Percentiles rank a stretch among this genome's conserved stretches.
Evolutionary conservation across 768 basidiomycete genomes (phyloP).

Genomic region (Lentinus brumalis): DNA sequence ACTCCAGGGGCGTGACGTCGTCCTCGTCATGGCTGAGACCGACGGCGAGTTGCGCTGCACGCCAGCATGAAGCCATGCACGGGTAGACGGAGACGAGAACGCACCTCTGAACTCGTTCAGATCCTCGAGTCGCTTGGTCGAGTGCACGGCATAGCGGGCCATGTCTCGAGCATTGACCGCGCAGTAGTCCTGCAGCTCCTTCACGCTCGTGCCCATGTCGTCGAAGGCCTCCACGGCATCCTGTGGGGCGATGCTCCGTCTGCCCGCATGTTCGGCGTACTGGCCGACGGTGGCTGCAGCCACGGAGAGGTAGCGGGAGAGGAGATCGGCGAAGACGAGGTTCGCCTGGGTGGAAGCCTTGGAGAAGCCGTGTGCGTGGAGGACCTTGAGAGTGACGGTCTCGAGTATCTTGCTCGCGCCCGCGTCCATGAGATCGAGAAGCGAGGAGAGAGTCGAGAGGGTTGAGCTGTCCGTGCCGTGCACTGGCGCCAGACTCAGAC

Average conservation of each 20-base stretch:
- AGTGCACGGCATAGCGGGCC: slow-evolving; percentile 65
- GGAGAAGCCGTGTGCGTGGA: slow-evolving; percentile 79
- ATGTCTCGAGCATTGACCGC: slow-evolving; percentile 69
- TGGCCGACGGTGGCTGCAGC: slow-evolving; percentile 67
- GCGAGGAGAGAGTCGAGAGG: not conserved
- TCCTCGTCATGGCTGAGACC: slow-evolving; percentile 58
- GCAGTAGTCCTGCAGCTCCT: slow-evolving; percentile 71
- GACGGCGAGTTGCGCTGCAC: slow-evolving; percentile 57
- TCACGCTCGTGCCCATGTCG: slow-evolving; percentile 72
- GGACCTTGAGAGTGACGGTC: slow-evolving; percentile 63
- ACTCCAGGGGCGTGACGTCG: slow-evolving; percentile 55
- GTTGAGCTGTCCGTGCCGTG: not conserved
- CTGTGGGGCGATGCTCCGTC: slow-evolving; percentile 53
- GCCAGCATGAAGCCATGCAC: slow-evolving; percentile 30
- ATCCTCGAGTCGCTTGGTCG: slow-evolving; percentile 68
- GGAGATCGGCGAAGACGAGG: slow-evolving; percentile 69
- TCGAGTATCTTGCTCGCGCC: slow-evolving; percentile 65
- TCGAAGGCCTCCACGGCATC: slow-evolving; percentile 70
- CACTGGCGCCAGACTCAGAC: too few species aligned
- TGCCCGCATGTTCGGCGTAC: slow-evolving; percentile 76
- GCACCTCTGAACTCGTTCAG: slow-evolving; percentile 71
- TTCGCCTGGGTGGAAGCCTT: slow-evolving; percentile 75
- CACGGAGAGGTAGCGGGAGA: slow-evolving; percentile 71
- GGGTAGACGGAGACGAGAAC: slow-evolving; percentile 22
- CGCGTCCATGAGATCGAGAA: slow-evolving; percentile 45